Evolutionary conservation across 768 basidiomycete genomes (phyloP).

Genomic region (Leucocoprinus sp.): DNA sequence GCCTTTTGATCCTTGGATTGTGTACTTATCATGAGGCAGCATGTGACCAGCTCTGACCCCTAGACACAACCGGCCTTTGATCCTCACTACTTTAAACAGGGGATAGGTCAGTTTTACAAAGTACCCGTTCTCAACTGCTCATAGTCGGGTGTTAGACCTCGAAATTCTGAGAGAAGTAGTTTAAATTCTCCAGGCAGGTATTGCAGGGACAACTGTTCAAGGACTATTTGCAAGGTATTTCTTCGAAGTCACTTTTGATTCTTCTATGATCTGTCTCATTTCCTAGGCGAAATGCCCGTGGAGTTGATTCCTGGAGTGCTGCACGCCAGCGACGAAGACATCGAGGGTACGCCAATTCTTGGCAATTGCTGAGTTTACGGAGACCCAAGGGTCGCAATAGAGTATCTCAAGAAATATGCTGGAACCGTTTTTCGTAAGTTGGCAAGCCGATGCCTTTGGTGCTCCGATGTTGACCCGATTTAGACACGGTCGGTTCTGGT

Average conservation of each 20-base stretch:
- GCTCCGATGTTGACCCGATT: background rate
- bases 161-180: background rate
- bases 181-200: background rate
- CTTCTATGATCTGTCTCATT: background rate
- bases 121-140: too few relatives aligned
- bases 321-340: background rate
- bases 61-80: background rate
- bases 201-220: background rate
- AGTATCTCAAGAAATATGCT: background rate
- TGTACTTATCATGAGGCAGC: background rate
- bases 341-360: background rate
- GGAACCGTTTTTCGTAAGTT: background rate
- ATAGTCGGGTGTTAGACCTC: background rate
- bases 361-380: background rate
- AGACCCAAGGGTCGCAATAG: background rate
- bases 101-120: background rate
- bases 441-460: background rate
- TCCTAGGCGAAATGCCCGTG: background rate
- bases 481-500: slow-evolving; percentile 41
- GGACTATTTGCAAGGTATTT: background rate
- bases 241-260: too few relatives aligned
- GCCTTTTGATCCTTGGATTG: background rate
- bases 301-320: background rate
- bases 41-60: background rate
- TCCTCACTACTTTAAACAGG: background rate